Evolutionary conservation across 306 rosid species (phyloP).

Genomic region (Casuarina cunninghamiana): DNA sequence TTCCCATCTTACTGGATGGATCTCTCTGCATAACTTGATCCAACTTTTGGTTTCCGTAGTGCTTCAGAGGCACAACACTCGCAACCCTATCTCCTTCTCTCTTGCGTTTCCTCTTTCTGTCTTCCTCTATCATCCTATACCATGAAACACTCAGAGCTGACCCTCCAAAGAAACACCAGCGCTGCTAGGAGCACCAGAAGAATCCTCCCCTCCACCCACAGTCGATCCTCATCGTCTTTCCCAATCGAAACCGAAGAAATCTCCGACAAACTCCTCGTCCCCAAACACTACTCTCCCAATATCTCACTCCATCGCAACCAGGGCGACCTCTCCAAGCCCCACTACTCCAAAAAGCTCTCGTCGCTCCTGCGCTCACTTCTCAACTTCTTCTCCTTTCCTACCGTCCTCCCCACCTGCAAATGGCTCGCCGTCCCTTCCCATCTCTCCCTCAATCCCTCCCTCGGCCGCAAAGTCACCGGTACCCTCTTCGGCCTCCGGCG

Average conservation of each 20-base stretch:
- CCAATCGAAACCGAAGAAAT: slow-evolving; percentile 28
- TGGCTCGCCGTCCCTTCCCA: slow-evolving; percentile 66
- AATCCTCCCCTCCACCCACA: slow-evolving; percentile 44
- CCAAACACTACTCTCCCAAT: slow-evolving; percentile 35
- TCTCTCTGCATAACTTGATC: neutral
- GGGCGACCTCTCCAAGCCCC: slow-evolving; percentile 22
- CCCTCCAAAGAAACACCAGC: slow-evolving; percentile 53
- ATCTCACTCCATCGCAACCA: neutral
- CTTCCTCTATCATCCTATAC: neutral
- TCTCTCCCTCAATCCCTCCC: slow-evolving; percentile 52
- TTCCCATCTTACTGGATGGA: neutral
- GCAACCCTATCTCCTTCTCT: neutral
- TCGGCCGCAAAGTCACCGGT: slow-evolving; percentile 74
- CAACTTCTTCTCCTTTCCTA: slow-evolving; percentile 57
- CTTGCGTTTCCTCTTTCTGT: slow-evolving; percentile 1
- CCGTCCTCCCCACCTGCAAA: slow-evolving; percentile 55
- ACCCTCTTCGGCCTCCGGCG: slow-evolving; percentile 92
- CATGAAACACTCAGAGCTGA: slow-evolving; percentile 56
- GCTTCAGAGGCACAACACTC: neutral
- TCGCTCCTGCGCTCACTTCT: slow-evolving; percentile 63
- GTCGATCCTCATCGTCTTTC: slow-evolving; percentile 16
- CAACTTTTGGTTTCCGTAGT: neutral
- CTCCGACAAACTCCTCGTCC: slow-evolving; percentile 49
- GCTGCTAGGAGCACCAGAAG: slow-evolving; percentile 40
- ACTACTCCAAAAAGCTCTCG: slow-evolving; percentile 37